Percentiles rank a stretch among this genome's conserved stretches.
Evolutionary conservation across 2,329 filamentous ascomycete species (phyloP).

Genomic region (Mycosphaerella sp.): DNA sequence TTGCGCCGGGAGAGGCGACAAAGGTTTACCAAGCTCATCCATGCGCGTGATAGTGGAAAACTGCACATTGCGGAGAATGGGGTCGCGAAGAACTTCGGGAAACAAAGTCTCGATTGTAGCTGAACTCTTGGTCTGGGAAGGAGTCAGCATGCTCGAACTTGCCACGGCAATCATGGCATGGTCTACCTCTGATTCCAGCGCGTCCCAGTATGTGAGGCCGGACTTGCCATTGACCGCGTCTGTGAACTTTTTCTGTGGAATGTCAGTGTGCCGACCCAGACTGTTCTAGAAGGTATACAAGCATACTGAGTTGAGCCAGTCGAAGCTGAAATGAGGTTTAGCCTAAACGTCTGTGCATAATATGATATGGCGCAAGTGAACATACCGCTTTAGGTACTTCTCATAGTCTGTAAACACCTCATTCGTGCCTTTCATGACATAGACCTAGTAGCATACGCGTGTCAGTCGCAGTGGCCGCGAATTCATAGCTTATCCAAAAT

Average conservation of each 20-base stretch:
- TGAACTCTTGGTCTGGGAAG: constrained; percentile 54
- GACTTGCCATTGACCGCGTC: constrained; percentile 95
- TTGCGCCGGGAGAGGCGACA: not conserved
- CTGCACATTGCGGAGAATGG: constrained; percentile 83
- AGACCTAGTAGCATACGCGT: constrained; percentile 57
- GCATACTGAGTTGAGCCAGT: constrained; percentile 84
- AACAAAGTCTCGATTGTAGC: constrained; percentile 87
- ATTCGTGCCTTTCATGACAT: constrained; percentile 82
- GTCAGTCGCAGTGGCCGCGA: constrained; percentile 23
- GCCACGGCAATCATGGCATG: constrained; percentile 10
- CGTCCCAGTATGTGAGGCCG: constrained; percentile 85
- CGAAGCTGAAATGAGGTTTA: constrained; percentile 54
- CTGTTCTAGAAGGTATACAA: not conserved
- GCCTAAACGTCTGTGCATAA: not conserved
- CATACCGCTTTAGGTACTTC: constrained; percentile 74
- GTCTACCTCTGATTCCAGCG: constrained; percentile 47
- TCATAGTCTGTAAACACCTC: constrained; percentile 89
- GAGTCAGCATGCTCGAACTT: constrained; percentile 18
- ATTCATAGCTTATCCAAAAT: constrained; percentile 10
- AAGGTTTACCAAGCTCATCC: constrained; percentile 61
- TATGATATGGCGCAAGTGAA: constrained; percentile 7
- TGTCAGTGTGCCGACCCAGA: constrained; percentile 15
- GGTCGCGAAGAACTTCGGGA: constrained; percentile 82
- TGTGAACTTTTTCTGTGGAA: constrained; percentile 72
- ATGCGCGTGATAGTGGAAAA: constrained; percentile 85